Percentiles rank a stretch among this genome's conserved stretches.
These are phyloP conservation scores for Brasenia schreberi DNA, from an alignment of 164 flowering plant species.

Conservation along the genomic window DNA sequence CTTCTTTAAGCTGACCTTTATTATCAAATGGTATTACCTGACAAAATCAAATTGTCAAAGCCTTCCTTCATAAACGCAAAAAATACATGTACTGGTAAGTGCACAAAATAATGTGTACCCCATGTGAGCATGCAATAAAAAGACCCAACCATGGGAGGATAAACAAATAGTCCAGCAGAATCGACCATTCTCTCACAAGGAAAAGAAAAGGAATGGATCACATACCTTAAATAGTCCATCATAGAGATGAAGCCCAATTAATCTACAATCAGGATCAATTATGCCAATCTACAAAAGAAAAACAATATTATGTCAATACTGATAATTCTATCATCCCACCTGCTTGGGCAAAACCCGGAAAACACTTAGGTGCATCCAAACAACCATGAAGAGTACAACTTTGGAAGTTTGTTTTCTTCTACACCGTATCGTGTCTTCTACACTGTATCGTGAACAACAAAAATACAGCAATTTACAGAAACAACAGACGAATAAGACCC, in stretches of 20 bases:
- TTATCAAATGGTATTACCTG: slow-evolving; percentile 98
- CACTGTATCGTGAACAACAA: background rate
- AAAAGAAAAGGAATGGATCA: background rate
- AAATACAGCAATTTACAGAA: no score
- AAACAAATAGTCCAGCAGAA: background rate
- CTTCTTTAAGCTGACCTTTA: slow-evolving; percentile 94
- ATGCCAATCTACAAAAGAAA: slow-evolving; percentile 70
- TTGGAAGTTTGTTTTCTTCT: background rate
- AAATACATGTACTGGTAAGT: no score
- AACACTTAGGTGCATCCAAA: background rate
- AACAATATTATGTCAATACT: background rate
- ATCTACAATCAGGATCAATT: slow-evolving; percentile 93
- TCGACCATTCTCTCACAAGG: no score
- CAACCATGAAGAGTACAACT: background rate
- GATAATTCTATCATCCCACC: background rate
- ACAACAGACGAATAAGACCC: background rate
- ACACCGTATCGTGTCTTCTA: background rate
- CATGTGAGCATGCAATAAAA: no score
- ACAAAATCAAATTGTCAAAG: slow-evolving; percentile 4
- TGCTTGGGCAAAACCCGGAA: background rate
- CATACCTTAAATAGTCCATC: slow-evolving; percentile 97
- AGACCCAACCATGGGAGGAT: background rate
- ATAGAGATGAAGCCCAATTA: slow-evolving; percentile 95
- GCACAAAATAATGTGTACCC: no score
- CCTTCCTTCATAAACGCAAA: background rate